These are phyloP conservation scores for Picea glauca DNA, from an alignment of 75 land plant species.

Conservation along the genomic window DNA sequence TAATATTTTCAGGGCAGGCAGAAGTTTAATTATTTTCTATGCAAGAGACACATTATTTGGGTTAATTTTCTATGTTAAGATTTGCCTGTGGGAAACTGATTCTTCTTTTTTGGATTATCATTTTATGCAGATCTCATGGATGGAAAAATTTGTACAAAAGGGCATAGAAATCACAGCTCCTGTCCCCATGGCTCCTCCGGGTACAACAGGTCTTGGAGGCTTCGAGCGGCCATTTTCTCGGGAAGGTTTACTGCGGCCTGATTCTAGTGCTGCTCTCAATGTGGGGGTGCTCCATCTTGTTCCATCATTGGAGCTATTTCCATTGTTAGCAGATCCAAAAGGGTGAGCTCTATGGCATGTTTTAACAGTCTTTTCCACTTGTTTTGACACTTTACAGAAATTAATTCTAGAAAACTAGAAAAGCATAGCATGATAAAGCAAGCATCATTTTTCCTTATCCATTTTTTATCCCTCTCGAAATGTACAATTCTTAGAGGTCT, in stretches of 20 bases:
- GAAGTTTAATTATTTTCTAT: not conserved
- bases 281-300: constrained; percentile 95
- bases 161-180: constrained; percentile 96
- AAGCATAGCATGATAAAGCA: not conserved
- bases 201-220: constrained; percentile 98
- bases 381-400: not conserved
- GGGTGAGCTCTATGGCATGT: constrained; percentile 28
- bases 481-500: not conserved
- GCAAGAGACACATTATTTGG: not conserved
- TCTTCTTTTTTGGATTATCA: not conserved
- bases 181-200: constrained; percentile 74
- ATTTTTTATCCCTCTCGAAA: not conserved
- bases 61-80: not conserved
- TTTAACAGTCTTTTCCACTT: not conserved
- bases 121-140: constrained; percentile 88
- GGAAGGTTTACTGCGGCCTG: constrained; percentile 71
- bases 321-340: constrained; percentile 80
- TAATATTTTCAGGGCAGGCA: not conserved
- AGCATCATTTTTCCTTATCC: not conserved
- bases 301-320: constrained; percentile 89
- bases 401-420: not conserved
- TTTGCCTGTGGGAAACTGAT: constrained; percentile 7
- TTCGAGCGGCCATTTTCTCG: constrained; percentile 87
- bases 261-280: constrained; percentile 86
- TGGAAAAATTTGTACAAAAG: constrained; percentile 93